These are phyloP conservation scores for Flaveria ramosissima DNA, from an alignment of 129 eudicot species.

Conservation along the genomic window DNA sequence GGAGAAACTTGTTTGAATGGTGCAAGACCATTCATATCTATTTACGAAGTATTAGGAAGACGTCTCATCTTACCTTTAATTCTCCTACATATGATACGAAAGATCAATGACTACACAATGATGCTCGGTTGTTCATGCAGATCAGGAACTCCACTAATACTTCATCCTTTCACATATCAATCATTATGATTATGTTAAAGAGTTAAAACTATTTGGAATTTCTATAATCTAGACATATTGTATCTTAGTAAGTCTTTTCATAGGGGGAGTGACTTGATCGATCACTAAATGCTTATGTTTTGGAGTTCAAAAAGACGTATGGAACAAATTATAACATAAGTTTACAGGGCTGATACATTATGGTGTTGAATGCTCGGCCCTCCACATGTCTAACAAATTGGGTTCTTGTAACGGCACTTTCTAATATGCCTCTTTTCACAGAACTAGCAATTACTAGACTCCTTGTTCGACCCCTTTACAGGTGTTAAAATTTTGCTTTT, in stretches of 20 bases:
- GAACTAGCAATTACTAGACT: too few relatives aligned
- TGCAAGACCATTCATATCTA: background rate
- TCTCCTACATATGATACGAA: background rate
- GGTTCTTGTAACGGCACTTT: too few relatives aligned
- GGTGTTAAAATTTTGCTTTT: too few relatives aligned
- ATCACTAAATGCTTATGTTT: background rate
- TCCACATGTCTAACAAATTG: too few relatives aligned
- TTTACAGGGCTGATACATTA: too few relatives aligned
- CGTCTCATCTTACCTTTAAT: background rate
- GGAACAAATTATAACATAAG: background rate
- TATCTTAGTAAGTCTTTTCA: too few relatives aligned
- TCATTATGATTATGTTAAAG: background rate
- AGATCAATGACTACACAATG: background rate
- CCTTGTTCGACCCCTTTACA: too few relatives aligned
- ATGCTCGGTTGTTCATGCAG: background rate
- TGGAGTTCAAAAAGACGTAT: background rate
- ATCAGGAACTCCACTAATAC: background rate
- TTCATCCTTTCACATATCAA: background rate
- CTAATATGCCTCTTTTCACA: too few relatives aligned
- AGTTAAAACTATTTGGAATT: background rate
- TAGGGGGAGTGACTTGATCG: background rate
- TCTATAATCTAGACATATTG: too few relatives aligned
- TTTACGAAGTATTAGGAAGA: background rate
- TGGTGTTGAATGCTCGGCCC: too few relatives aligned
- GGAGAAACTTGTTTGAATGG: background rate